phyloP scores from a whole-genome alignment of 352 stramenopile species.

The Phytophthora macrochlamydospora region DNA sequence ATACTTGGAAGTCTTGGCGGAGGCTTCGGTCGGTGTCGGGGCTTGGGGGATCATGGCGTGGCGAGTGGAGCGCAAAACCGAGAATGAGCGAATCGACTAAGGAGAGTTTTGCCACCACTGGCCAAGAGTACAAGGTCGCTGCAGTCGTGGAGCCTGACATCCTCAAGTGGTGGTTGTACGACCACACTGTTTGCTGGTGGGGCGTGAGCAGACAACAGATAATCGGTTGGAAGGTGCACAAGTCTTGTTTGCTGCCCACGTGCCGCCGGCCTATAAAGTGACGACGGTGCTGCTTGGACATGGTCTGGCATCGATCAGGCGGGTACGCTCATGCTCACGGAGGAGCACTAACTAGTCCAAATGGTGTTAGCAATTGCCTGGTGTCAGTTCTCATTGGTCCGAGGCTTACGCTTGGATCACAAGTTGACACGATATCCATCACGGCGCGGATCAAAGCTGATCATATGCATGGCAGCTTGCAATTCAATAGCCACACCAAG shows the following conservation, averaged over 20 bases:
- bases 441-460: not conserved
- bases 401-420: not conserved
- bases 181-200: not conserved
- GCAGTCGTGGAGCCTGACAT: not conserved
- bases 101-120: no score
- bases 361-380: not conserved
- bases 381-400: not conserved
- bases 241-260: conserved; percentile 8
- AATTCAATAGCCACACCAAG: not conserved
- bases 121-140: not conserved
- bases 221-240: conserved; percentile 2
- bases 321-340: not conserved
- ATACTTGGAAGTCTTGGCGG: conserved; percentile 8
- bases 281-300: not conserved
- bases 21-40: conserved; percentile 1
- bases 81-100: conserved; percentile 8
- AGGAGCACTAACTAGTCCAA: not conserved
- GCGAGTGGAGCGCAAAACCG: conserved; percentile 6
- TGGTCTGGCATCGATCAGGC: not conserved
- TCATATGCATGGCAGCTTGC: not conserved
- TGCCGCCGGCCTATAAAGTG: conserved; percentile 11
- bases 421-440: not conserved
- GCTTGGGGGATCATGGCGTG: conserved; percentile 24
- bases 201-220: not conserved
- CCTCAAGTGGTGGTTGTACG: not conserved